Conservation (phyloP, 1,139 yeast genomes). For the Diutina catenulata region DNA sequence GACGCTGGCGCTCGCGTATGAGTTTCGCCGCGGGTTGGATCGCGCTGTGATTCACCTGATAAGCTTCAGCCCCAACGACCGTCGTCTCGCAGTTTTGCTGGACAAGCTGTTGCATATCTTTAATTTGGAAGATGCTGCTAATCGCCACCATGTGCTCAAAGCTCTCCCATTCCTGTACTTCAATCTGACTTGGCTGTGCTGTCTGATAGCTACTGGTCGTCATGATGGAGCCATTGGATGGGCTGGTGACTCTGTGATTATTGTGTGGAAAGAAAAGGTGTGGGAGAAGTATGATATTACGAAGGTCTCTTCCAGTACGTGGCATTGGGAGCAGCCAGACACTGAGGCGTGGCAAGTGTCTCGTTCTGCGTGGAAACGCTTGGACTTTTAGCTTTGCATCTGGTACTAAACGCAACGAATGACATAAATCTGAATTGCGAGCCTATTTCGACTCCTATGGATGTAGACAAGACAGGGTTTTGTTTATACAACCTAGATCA, state of each 20-base stretch:
- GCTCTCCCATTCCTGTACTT: conserved; percentile 63
- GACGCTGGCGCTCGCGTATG: conserved; percentile 63
- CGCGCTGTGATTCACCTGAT: conserved; percentile 71
- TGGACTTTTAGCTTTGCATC: not conserved
- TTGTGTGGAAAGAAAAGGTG: conserved; percentile 62
- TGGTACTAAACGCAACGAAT: not conserved
- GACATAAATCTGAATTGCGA: not conserved
- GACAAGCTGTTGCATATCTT: conserved; percentile 88
- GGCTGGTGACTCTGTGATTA: conserved; percentile 54
- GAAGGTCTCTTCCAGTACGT: conserved; percentile 16
- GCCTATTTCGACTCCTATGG: not conserved
- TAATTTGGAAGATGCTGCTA: conserved; percentile 29
- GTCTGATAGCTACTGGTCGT: conserved; percentile 39
- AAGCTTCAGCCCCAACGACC: conserved; percentile 70
- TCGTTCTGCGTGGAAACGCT: conserved; percentile 67
- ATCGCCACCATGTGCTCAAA: conserved; percentile 60
- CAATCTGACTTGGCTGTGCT: conserved; percentile 83
- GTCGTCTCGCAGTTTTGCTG: conserved; percentile 70
- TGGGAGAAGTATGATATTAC: conserved; percentile 81
- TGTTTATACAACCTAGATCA: conserved; percentile 6
- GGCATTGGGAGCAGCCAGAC: conserved; percentile 8
- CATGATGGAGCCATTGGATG: conserved; percentile 69
- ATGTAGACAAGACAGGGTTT: conserved; percentile 19
- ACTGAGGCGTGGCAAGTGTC: conserved; percentile 37
- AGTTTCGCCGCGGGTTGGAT: conserved; percentile 83